These are phyloP conservation scores for Hypoxylon sp. DNA, from an alignment of 2,329 filamentous ascomycete genomes.

Conservation along the genomic window DNA sequence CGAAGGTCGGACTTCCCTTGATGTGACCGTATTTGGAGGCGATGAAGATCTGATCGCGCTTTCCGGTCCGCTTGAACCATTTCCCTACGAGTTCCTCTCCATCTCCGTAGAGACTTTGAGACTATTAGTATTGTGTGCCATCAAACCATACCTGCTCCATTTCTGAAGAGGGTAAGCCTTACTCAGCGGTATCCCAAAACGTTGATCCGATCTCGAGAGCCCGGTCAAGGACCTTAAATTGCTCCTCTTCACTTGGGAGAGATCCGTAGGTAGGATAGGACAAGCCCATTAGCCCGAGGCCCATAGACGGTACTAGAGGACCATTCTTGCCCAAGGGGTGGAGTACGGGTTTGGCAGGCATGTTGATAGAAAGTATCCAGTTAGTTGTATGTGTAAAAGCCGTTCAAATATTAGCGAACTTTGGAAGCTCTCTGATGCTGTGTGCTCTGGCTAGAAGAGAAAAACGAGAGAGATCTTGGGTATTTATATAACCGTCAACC, in stretches of 20 bases:
- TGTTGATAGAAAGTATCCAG: slow-evolving; percentile 4
- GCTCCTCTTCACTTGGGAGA: slow-evolving; percentile 57
- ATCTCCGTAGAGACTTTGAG: slow-evolving; percentile 59
- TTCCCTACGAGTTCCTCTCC: slow-evolving; percentile 63
- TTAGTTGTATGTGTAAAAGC: not conserved
- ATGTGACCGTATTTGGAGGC: slow-evolving; percentile 65
- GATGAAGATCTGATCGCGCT: slow-evolving; percentile 65
- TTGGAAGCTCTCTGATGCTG: not conserved
- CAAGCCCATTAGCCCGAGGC: slow-evolving; percentile 48
- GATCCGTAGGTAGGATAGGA: slow-evolving; percentile 35
- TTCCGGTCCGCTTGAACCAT: slow-evolving; percentile 63
- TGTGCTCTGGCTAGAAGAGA: not conserved
- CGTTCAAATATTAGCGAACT: not conserved
- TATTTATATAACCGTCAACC: slow-evolving; percentile 22
- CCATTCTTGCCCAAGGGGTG: slow-evolving; percentile 46
- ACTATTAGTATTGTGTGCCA: slow-evolving; percentile 17
- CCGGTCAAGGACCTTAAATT: slow-evolving; percentile 61
- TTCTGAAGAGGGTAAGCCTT: slow-evolving; percentile 11
- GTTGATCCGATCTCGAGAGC: slow-evolving; percentile 60
- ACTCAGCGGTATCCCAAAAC: slow-evolving; percentile 61
- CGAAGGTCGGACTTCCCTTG: slow-evolving; percentile 42
- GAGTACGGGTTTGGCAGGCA: slow-evolving; percentile 39
- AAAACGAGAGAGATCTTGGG: not conserved
- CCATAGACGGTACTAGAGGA: slow-evolving; percentile 43
- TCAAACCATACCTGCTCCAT: not conserved